Evolutionary conservation across 1,284 basidiomycete species (phyloP), one percentile per base, ranked within the genome.

Genomic region (Volvariella surrecta): DNA sequence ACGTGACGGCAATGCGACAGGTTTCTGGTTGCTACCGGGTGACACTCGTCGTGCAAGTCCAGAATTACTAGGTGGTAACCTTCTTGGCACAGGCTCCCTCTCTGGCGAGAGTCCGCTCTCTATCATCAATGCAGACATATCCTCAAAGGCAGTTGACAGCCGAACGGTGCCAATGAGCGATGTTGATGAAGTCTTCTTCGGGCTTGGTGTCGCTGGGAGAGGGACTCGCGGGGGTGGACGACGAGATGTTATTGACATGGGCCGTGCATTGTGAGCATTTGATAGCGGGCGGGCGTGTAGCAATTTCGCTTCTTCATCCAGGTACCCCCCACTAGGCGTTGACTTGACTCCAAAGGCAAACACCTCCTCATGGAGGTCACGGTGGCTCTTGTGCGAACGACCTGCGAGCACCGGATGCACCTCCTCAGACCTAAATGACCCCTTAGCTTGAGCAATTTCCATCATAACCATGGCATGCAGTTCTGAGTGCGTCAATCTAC

Each of bases 391-490:
- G n/a, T n/a, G 39, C 10, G 42, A 45, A 20, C 17, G 34, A 6
- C n/a, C 24, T 11, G 6, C 24, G 24, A 28, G 24, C 6, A 11
- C 24, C 11, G 6, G 24, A 6, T 6, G 11, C 11, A 6, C 24
- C 24, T 28, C 24, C 24, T 11, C 24, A 6, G 11, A 28, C 24
- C 24, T 11, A 28, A 28, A 28, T 11, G 11, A 6, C 42, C 19
- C 20, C 45, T 37, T 45, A 44, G 32, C 37, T 45, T 37, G 48
- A 47, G 22, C 45, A 35, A 45, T 53, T 43, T 63, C 60, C 55
- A 62, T 63, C 58, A 60, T 61, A 19, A 64, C 60, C 50, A 64
- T 60, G 0, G 63, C 61, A 49, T 66, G 63, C 3, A 68, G 52
- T 43, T 68, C 63, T 4, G 57, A 54, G 45, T 66, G 61, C 3